Percentiles rank a stretch among this genome's conserved stretches.
Evolutionary conservation across 441 rosid species (phyloP).

Genomic region (Gossypium schwendimanii): DNA sequence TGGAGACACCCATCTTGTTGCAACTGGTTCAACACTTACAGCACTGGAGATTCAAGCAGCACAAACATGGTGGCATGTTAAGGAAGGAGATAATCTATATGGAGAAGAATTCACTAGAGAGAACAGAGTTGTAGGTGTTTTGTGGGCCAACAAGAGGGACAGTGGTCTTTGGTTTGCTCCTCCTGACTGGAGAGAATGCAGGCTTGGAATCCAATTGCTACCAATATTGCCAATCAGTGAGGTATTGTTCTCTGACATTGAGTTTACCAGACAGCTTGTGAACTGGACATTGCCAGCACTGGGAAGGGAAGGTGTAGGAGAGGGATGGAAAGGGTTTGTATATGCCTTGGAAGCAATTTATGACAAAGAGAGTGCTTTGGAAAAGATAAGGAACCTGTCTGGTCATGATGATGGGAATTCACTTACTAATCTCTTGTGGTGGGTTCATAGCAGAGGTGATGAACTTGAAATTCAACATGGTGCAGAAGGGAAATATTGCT

Average conservation of each 20-base stretch:
- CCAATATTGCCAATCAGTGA: conserved; percentile 71
- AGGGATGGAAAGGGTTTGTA: conserved; percentile 91
- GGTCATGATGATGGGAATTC: conserved; percentile 74
- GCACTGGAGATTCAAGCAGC: conserved; percentile 90
- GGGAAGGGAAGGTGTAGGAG: conserved; percentile 61
- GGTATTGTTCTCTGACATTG: conserved; percentile 60
- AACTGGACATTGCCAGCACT: conserved; percentile 77
- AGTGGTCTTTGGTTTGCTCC: conserved; percentile 90
- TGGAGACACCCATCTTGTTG: conserved; percentile 70
- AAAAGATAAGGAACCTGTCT: conserved; percentile 44
- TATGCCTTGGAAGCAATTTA: conserved; percentile 74
- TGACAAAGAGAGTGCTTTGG: conserved; percentile 52
- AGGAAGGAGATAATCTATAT: conserved; percentile 49
- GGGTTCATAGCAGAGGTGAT: conserved; percentile 65
- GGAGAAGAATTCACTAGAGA: conserved; percentile 59
- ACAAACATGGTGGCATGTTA: conserved; percentile 87
- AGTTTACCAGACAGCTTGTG: conserved; percentile 60
- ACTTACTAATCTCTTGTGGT: conserved; percentile 76
- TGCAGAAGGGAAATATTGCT: conserved; percentile 55
- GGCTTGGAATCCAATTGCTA: conserved; percentile 84
- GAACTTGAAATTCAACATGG: conserved; percentile 30
- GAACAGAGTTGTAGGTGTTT: conserved; percentile 81
- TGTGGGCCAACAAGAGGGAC: conserved; percentile 89
- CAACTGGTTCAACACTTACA: conserved; percentile 56
- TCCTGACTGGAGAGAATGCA: conserved; percentile 68